Base-by-base conservation (phyloP, 2,329 filamentous ascomycete genomes). In the Colletotrichum tamarilloi region DNA sequence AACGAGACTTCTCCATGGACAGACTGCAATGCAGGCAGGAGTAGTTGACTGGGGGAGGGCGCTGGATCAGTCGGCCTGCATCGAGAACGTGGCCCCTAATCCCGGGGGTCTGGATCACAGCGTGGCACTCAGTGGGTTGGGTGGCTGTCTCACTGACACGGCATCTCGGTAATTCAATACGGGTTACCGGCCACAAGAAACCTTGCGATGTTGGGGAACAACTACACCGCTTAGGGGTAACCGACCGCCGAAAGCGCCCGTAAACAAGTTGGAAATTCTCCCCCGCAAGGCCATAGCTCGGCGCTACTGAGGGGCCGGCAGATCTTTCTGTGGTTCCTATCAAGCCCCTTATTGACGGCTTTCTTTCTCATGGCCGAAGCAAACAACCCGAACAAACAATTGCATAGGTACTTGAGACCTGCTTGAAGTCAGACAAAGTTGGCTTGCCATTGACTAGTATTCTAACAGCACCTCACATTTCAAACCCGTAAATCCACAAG, bases 141-240 rank as follows among this genome's bases (percentile, higher is more conserved):
- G 42, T 46, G 42, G 42, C 42, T 46, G 42, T 46, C 19, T 46
- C 42, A 46, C 42, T 46, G 16, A 46, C 42, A 46, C 19, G 42
- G 42, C 42, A 46, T 19, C 16, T 46, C 42, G 42, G 42, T 46
- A 46, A 46, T 46, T 46, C 42, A 60, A 42, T 19, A 35, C 42
- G 53, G 9, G 42, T 38, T 58, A 57, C 42, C 42, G 42, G 26
- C 16, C 6, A 55, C 22, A 58, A 38, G 35, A 30, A 16, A 28
- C 52, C 24, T 53, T 53, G 52, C n/a, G 5, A 22, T 22, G 24
- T 53, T 26, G 22, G n/a, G 7, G 22, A 53, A 24, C 5, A 19
- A 30, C 35, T 67, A 57, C n/a, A n/a, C 55, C 38, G 56, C 58
- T 67, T 67, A 46, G n/a, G 64, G 64, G 30, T 59, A 59, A 30